These are phyloP conservation scores for Pyrus communis DNA, from an alignment of 306 rosid species.

Conservation along the genomic window DNA sequence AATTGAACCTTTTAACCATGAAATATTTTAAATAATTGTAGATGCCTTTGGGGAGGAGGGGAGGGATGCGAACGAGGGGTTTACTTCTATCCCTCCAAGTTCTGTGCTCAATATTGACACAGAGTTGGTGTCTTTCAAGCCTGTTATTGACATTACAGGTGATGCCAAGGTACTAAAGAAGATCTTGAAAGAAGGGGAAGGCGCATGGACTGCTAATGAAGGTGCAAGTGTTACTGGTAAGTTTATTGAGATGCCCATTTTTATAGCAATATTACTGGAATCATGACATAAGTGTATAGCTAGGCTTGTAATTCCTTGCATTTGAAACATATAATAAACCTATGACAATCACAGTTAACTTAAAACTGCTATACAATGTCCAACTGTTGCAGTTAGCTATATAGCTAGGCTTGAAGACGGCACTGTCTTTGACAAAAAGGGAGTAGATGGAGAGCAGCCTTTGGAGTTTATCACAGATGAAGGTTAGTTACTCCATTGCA, in stretches of 20 bases:
- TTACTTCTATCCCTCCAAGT: constrained; percentile 33
- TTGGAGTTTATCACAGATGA: constrained; percentile 58
- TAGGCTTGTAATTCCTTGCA: too few species aligned
- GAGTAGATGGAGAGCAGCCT: constrained; percentile 42
- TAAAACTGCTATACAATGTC: background rate
- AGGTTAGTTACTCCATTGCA: constrained; percentile 30
- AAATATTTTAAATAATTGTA: constrained; percentile 16
- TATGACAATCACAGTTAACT: background rate
- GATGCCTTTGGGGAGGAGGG: constrained; percentile 52
- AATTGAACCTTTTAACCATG: background rate
- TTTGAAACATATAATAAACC: background rate
- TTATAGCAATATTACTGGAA: background rate
- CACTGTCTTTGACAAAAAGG: constrained; percentile 55
- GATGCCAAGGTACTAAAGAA: constrained; percentile 61
- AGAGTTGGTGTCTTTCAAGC: constrained; percentile 60
- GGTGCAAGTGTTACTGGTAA: constrained; percentile 61
- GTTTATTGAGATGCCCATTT: background rate
- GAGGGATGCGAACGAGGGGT: constrained; percentile 31
- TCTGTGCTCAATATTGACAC: constrained; percentile 46
- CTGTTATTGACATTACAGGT: constrained; percentile 58
- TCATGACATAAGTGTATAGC: too few species aligned
- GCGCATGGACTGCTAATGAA: constrained; percentile 45
- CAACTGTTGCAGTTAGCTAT: constrained; percentile 37
- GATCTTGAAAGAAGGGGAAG: constrained; percentile 58
- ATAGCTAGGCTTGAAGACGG: constrained; percentile 61